Evolutionary conservation across 176 grass and related monocot species (phyloP).

Genomic region (Rhynchospora tenuis): DNA sequence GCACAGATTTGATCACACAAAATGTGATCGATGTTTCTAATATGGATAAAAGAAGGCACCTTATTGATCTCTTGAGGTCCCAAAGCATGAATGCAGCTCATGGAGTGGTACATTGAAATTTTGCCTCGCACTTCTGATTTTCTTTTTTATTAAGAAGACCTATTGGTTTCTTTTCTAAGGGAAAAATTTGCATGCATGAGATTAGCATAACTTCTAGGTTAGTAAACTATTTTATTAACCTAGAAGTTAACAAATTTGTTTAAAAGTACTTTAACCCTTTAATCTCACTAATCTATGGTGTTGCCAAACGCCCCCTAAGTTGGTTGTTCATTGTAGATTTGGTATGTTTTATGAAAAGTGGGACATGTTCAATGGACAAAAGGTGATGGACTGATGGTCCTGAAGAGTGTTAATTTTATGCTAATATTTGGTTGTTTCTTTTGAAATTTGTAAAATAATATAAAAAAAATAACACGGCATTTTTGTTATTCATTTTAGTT

Average conservation of each 20-base stretch:
- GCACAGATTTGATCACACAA: constrained; percentile 73
- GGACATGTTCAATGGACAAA: background rate
- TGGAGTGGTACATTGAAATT: constrained; percentile 38
- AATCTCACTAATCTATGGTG: no score
- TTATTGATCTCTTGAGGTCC: constrained; percentile 43
- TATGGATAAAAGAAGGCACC: constrained; percentile 52
- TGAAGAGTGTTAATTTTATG: background rate
- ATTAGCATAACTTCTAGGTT: no score
- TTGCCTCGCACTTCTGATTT: background rate
- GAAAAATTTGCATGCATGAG: no score
- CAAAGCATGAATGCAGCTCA: constrained; percentile 32
- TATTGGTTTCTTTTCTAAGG: background rate
- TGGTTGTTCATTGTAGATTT: background rate
- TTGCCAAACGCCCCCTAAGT: no score
- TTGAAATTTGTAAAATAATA: background rate
- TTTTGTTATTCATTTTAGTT: background rate
- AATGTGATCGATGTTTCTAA: constrained; percentile 59
- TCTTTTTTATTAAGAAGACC: background rate
- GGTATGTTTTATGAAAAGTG: background rate
- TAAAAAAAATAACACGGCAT: background rate
- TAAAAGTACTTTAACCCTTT: no score
- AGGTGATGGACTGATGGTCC: background rate
- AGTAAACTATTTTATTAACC: no score
- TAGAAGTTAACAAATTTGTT: no score
- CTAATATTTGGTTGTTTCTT: background rate